phyloP scores from a whole-genome alignment of 768 basidiomycete species.

The Russula sp. region DNA sequence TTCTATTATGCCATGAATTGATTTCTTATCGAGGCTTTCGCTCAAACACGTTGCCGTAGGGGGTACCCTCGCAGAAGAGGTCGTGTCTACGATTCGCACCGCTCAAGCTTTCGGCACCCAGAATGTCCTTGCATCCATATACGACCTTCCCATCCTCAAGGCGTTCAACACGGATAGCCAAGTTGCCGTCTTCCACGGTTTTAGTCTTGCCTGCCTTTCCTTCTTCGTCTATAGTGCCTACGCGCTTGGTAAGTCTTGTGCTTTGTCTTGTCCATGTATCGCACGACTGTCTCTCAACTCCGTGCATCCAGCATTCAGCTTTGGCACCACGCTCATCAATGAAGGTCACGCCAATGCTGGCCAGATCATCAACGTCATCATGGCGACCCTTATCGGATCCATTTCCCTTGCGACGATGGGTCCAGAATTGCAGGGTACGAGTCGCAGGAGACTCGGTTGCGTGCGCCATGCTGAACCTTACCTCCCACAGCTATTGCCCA shows the following conservation, averaged over 20 bases:
- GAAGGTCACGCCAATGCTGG: conserved; percentile 53
- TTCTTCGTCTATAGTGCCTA: conserved; percentile 72
- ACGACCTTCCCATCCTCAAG: conserved; percentile 52
- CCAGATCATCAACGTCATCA: conserved; percentile 70
- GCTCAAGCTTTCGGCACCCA: conserved; percentile 87
- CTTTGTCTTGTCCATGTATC: neutral
- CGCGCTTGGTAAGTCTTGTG: conserved; percentile 44
- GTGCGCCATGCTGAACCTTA: neutral
- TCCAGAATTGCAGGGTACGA: conserved; percentile 72
- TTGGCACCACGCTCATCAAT: conserved; percentile 78
- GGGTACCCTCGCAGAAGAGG: conserved; percentile 83
- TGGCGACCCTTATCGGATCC: conserved; percentile 77
- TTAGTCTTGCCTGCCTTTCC: conserved; percentile 63
- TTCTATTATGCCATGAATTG: conserved; percentile 8
- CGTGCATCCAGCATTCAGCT: conserved; percentile 60
- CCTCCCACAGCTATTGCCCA: conserved; percentile 54
- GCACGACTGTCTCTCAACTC: neutral
- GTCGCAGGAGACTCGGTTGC: neutral
- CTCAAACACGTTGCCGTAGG: conserved; percentile 68
- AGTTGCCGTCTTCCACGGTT: conserved; percentile 52
- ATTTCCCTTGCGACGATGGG: conserved; percentile 78
- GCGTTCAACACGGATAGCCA: conserved; percentile 48
- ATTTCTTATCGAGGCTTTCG: conserved; percentile 40
- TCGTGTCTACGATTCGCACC: conserved; percentile 80
- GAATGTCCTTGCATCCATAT: conserved; percentile 50